Conservation (phyloP, 495 filamentous ascomycete species). For the Penicillium pulvis region DNA sequence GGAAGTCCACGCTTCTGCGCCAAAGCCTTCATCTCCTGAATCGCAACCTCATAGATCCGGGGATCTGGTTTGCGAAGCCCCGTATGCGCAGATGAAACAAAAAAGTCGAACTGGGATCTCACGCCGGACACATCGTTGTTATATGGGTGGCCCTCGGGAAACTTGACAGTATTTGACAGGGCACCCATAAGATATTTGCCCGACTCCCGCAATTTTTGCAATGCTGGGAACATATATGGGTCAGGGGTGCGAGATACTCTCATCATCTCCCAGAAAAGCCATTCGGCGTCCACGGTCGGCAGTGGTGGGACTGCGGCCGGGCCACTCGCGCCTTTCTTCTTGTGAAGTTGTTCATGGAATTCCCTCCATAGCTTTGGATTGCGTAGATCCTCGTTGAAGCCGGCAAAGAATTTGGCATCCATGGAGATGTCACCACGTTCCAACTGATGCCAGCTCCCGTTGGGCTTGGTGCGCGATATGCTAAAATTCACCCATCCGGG, state of each 20-base stretch:
- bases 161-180: conserved; percentile 85
- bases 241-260: conserved; percentile 66
- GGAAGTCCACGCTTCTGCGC: conserved; percentile 56
- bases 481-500: conserved; percentile 88
- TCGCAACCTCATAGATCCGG: conserved; percentile 73
- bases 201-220: conserved; percentile 64
- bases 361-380: conserved; percentile 64
- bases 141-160: conserved; percentile 67
- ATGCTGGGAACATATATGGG: conserved; percentile 82
- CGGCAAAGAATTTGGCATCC: conserved; percentile 72
- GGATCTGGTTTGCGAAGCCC: conserved; percentile 87
- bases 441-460: conserved; percentile 83
- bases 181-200: conserved; percentile 76
- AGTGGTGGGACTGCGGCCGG: conserved; percentile 55
- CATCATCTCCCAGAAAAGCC: conserved; percentile 95
- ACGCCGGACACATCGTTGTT: conserved; percentile 50
- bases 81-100: conserved; percentile 80
- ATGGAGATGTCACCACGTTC: conserved; percentile 75
- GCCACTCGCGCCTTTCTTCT: conserved; percentile 30
- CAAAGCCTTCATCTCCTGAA: conserved; percentile 62
- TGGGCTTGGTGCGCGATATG: conserved; percentile 75
- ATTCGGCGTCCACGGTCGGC: conserved; percentile 75
- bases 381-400: conserved; percentile 74
- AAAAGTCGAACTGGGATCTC: conserved; percentile 72
- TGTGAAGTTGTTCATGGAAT: conserved; percentile 49